Evolutionary conservation across 441 rosid species (phyloP).

Genomic region (Euphorbia corollata): DNA sequence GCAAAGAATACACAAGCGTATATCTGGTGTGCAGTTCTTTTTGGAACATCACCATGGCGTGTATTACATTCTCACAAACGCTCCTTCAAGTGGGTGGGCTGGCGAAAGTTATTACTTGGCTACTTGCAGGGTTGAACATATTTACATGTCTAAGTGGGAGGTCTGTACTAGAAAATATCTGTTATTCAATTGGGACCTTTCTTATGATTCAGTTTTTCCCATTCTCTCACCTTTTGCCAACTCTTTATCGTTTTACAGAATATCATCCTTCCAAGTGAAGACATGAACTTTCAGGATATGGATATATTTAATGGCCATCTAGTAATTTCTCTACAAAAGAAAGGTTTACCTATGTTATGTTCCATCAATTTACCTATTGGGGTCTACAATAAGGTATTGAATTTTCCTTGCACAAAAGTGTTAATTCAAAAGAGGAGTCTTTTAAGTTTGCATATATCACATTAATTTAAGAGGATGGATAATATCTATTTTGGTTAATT

Average conservation of each 20-base stretch:
- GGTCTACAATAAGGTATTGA: slow-evolving; percentile 39
- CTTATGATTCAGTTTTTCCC: neutral
- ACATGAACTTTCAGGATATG: slow-evolving; percentile 66
- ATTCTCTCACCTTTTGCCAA: slow-evolving; percentile 11
- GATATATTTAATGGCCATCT: slow-evolving; percentile 67
- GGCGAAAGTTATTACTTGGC: slow-evolving; percentile 56
- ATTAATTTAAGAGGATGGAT: neutral
- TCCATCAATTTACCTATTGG: slow-evolving; percentile 61
- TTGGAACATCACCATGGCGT: slow-evolving; percentile 70
- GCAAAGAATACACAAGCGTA: slow-evolving; percentile 48
- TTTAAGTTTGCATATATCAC: slow-evolving; percentile 7
- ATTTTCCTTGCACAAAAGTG: slow-evolving; percentile 13
- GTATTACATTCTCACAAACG: slow-evolving; percentile 78
- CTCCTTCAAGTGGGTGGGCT: slow-evolving; percentile 37
- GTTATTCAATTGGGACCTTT: neutral
- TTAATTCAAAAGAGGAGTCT: slow-evolving; percentile 1
- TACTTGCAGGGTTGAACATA: slow-evolving; percentile 43
- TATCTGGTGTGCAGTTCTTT: slow-evolving; percentile 62
- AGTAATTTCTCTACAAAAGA: slow-evolving; percentile 57
- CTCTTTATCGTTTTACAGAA: slow-evolving; percentile 32
- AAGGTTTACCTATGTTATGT: slow-evolving; percentile 51
- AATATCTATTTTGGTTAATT: neutral
- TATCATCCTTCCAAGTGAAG: slow-evolving; percentile 55
- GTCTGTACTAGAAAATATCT: slow-evolving; percentile 25
- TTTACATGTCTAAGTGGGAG: slow-evolving; percentile 50